phyloP scores from a whole-genome alignment of 106 monocot genomes.

The Xerophyta viscosa region DNA sequence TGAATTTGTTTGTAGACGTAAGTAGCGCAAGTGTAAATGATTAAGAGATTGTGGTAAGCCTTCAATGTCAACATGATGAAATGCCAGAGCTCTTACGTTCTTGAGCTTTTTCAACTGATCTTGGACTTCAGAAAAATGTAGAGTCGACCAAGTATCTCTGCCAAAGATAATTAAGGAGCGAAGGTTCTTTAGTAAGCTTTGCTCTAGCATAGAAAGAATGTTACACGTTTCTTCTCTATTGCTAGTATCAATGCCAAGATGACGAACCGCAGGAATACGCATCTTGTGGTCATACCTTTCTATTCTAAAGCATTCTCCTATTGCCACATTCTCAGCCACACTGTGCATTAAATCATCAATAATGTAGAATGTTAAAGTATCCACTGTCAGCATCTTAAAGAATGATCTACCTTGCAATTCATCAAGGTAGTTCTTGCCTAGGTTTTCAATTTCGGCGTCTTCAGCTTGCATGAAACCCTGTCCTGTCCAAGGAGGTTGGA shows the following conservation, averaged over 20 bases:
- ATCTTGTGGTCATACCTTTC: neutral
- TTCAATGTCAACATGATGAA: neutral
- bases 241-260: neutral
- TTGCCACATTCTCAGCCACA: constrained; percentile 1
- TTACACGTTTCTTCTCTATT: neutral
- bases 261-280: neutral
- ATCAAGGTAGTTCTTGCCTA: constrained; percentile 8
- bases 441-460: neutral
- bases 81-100: neutral
- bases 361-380: neutral
- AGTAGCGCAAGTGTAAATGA: neutral
- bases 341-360: constrained; percentile 21
- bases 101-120: neutral
- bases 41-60: constrained; percentile 4
- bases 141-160: neutral
- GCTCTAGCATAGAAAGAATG: neutral
- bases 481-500: neutral
- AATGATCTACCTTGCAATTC: neutral
- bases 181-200: neutral
- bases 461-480: constrained; percentile 1
- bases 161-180: no score
- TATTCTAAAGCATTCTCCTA: neutral
- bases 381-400: neutral
- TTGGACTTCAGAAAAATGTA: neutral
- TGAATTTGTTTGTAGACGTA: neutral